These are phyloP conservation scores for Capronia americana DNA, from an alignment of 2,329 filamentous ascomycete genomes.

Conservation along the genomic window DNA sequence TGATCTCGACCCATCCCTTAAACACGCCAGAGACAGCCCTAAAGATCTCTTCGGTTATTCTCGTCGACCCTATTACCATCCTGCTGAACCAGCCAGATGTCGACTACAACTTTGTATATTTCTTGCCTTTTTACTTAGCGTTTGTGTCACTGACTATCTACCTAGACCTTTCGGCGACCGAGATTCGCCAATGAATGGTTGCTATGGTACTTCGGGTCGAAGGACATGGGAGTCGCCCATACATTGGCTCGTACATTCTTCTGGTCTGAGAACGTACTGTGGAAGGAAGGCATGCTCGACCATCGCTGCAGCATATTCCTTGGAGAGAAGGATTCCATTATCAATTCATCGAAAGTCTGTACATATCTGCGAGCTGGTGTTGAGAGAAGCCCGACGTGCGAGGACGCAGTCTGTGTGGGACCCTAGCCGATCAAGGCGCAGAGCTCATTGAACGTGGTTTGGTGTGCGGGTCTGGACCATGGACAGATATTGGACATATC, in stretches of 20 bases:
- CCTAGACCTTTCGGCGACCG: constrained; percentile 55
- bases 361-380: constrained; percentile 18
- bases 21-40: no score
- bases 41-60: no score
- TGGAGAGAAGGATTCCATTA: constrained; percentile 30
- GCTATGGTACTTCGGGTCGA: constrained; percentile 73
- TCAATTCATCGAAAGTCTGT: constrained; percentile 22
- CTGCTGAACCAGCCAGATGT: no score
- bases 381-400: neutral
- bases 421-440: neutral
- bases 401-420: neutral
- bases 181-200: constrained; percentile 70
- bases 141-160: constrained; percentile 14
- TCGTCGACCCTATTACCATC: no score
- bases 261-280: constrained; percentile 73
- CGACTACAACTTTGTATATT: no score
- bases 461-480: constrained; percentile 25
- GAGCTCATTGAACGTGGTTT: constrained; percentile 17
- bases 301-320: constrained; percentile 30
- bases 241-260: constrained; percentile 71
- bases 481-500: constrained; percentile 18
- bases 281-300: constrained; percentile 48
- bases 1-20: no score
- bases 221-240: constrained; percentile 70
- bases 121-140: no score